A percentile compares a stretch with the other conserved stretches of the same genome.
Evolutionary conservation across 805 yeast genomes (phyloP).

Genomic region (Cyberlindnera xylosilytica): DNA sequence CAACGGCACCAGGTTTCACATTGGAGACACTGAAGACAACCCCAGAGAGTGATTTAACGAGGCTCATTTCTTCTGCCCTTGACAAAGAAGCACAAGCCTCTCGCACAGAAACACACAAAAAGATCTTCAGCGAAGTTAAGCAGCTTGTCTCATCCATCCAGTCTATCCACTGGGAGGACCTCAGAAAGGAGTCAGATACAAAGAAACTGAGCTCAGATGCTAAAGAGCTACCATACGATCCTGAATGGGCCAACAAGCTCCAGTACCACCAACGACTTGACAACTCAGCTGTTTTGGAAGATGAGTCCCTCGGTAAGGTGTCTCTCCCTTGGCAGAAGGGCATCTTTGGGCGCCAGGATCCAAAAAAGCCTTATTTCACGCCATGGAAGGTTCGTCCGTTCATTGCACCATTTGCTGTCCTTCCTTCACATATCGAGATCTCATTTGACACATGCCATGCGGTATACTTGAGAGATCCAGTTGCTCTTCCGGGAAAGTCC

Average conservation of each 20-base stretch:
- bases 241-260: constrained; percentile 49
- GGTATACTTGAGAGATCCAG: constrained; percentile 93
- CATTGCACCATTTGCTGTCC: constrained; percentile 85
- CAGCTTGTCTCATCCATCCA: constrained; percentile 23
- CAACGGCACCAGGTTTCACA: constrained; percentile 14
- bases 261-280: constrained; percentile 41
- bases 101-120: constrained; percentile 29
- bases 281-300: constrained; percentile 45
- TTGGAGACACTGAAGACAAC: constrained; percentile 16
- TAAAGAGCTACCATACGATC: constrained; percentile 39
- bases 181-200: constrained; percentile 31
- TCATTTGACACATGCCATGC: constrained; percentile 94
- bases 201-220: constrained; percentile 24
- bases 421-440: constrained; percentile 89
- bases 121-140: constrained; percentile 29
- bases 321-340: constrained; percentile 79
- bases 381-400: constrained; percentile 97
- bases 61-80: constrained; percentile 11
- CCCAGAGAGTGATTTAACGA: constrained; percentile 10
- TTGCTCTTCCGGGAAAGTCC: constrained; percentile 94
- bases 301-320: constrained; percentile 50
- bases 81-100: constrained; percentile 16
- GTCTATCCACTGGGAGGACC: constrained; percentile 24
- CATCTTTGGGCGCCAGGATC: constrained; percentile 76
- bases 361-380: constrained; percentile 81